Conservation (phyloP, 495 filamentous ascomycete genomes). For the Xylaria acuta region DNA sequence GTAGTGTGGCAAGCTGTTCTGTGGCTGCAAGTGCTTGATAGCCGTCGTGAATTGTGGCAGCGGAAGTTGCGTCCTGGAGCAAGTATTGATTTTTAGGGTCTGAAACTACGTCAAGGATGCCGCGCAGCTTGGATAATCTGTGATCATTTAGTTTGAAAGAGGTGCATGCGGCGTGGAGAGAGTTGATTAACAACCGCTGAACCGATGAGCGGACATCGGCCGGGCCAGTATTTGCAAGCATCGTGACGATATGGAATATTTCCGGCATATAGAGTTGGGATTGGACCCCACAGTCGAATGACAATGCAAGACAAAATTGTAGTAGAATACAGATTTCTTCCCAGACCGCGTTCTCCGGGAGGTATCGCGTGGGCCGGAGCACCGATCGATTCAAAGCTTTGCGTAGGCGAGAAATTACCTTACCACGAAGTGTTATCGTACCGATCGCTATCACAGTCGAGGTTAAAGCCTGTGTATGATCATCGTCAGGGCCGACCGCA, state of each 20-base stretch:
- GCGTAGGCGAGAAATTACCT: slow-evolving; percentile 63
- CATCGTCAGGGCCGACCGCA: slow-evolving; percentile 59
- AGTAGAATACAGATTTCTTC: slow-evolving; percentile 67
- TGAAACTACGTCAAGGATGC: slow-evolving; percentile 59
- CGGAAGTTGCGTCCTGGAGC: slow-evolving; percentile 50
- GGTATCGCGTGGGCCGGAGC: slow-evolving; percentile 62
- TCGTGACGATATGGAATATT: slow-evolving; percentile 70
- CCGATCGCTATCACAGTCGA: slow-evolving; percentile 66
- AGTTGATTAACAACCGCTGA: slow-evolving; percentile 66
- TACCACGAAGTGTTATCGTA: slow-evolving; percentile 66
- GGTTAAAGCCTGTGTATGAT: slow-evolving; percentile 64
- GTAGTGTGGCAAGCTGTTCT: slow-evolving; percentile 58
- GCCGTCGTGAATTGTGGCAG: slow-evolving; percentile 55
- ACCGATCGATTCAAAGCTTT: slow-evolving; percentile 70
- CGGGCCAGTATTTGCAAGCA: slow-evolving; percentile 67
- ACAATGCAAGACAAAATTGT: slow-evolving; percentile 66
- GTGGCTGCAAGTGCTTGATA: slow-evolving; percentile 56
- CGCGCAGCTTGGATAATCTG: slow-evolving; percentile 58
- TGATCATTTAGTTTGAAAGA: slow-evolving; percentile 64
- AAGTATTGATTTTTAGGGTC: slow-evolving; percentile 59
- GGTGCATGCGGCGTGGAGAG: slow-evolving; percentile 69
- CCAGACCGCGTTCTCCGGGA: slow-evolving; percentile 69
- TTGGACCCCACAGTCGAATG: slow-evolving; percentile 68
- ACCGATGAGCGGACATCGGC: slow-evolving; percentile 61
- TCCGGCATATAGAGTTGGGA: slow-evolving; percentile 69